These are phyloP conservation scores for Erysimum cheiri DNA, from an alignment of 441 rosid genomes.

Conservation along the genomic window DNA sequence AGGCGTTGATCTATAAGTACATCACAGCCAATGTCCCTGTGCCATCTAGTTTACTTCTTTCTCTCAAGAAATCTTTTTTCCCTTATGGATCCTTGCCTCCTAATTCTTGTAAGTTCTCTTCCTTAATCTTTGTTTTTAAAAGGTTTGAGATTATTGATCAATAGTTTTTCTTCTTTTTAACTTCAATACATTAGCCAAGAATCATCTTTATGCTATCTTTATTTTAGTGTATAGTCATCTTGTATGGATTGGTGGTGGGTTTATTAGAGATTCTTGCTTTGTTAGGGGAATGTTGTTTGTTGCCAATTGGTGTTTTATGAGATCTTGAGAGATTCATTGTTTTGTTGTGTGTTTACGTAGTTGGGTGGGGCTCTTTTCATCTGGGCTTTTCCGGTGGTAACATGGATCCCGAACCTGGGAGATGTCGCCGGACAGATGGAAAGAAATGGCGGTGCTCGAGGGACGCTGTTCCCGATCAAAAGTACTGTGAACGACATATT, in stretches of 20 bases:
- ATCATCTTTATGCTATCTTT: slow-evolving; percentile 15
- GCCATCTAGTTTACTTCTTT: slow-evolving; percentile 73
- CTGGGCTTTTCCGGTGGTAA: slow-evolving; percentile 69
- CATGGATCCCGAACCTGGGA: slow-evolving; percentile 90
- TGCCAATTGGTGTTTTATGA: neutral
- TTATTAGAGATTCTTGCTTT: slow-evolving; percentile 9
- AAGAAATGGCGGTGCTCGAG: slow-evolving; percentile 97
- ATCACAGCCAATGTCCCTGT: slow-evolving; percentile 77
- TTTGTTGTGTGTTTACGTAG: slow-evolving; percentile 41
- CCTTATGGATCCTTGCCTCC: slow-evolving; percentile 61
- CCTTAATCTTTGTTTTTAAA: neutral
- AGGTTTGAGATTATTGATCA: neutral
- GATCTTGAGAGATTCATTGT: neutral
- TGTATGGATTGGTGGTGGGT: neutral
- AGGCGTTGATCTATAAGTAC: slow-evolving; percentile 90
- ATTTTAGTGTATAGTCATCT: neutral
- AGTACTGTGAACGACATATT: slow-evolving; percentile 91
- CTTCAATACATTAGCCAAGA: neutral
- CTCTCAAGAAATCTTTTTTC: slow-evolving; percentile 69
- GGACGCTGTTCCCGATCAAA: slow-evolving; percentile 89
- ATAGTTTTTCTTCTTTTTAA: slow-evolving; percentile 5
- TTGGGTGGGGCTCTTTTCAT: slow-evolving; percentile 83
- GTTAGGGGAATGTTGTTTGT: neutral
- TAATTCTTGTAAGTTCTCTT: slow-evolving; percentile 60
- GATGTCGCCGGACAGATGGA: slow-evolving; percentile 96